Conservation (phyloP, 1,139 yeast species). For the Torulaspora globosa region DNA sequence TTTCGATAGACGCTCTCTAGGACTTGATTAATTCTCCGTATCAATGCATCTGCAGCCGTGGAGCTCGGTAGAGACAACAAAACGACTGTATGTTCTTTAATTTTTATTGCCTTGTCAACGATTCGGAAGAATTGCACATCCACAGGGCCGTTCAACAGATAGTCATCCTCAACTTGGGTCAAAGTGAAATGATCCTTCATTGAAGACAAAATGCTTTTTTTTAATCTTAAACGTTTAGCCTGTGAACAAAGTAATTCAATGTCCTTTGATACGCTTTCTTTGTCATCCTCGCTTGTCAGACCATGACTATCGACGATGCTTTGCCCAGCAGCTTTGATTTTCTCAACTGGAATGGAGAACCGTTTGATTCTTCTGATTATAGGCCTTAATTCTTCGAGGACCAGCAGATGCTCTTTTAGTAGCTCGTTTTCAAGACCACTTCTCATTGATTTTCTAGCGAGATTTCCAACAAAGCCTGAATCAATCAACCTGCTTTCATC, state of each 20-base stretch:
- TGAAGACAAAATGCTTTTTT: constrained; percentile 52
- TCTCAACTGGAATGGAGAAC: constrained; percentile 43
- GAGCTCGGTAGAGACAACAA: constrained; percentile 66
- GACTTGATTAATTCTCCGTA: constrained; percentile 53
- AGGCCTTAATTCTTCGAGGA: constrained; percentile 61
- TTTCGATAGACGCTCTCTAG: constrained; percentile 37
- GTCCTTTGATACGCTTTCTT: constrained; percentile 9
- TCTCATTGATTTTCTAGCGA: constrained; percentile 55
- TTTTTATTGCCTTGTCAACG: constrained; percentile 56
- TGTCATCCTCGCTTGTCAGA: constrained; percentile 3
- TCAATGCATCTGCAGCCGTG: constrained; percentile 64
- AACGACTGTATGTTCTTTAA: constrained; percentile 65
- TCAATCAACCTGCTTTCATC: constrained; percentile 44
- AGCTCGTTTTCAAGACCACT: constrained; percentile 71
- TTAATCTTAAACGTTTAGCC: constrained; percentile 42
- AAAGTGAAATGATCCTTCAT: constrained; percentile 66
- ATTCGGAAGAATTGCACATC: constrained; percentile 60
- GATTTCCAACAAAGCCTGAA: constrained; percentile 54
- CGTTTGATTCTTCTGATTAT: constrained; percentile 41
- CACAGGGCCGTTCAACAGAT: constrained; percentile 44
- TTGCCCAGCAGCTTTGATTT: constrained; percentile 44
- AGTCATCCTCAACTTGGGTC: constrained; percentile 65
- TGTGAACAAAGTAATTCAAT: constrained; percentile 29
- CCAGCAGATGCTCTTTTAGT: constrained; percentile 53
- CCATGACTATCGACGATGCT: constrained; percentile 33